phyloP scores from a whole-genome alignment of 257 asterid species.

The Nicotiana sylvestris region DNA sequence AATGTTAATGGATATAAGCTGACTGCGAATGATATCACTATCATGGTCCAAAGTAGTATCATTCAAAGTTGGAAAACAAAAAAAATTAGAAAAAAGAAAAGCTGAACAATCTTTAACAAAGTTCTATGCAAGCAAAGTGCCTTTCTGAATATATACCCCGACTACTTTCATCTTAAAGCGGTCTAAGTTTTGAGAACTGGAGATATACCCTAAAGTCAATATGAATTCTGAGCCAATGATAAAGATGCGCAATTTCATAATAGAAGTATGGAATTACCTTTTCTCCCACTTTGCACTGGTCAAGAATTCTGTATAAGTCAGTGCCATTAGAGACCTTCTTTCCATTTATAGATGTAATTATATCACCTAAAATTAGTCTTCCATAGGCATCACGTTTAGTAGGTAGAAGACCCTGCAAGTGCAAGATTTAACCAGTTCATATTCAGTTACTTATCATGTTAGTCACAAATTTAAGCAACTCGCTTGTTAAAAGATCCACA shows the following conservation, averaged over 20 bases:
- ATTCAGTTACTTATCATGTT: background rate
- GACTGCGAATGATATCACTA: too few species aligned
- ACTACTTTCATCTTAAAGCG: background rate
- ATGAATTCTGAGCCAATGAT: background rate
- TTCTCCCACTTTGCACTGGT: conserved; percentile 93
- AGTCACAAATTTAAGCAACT: background rate
- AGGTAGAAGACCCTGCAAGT: conserved; percentile 76
- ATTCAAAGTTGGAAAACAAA: too few species aligned
- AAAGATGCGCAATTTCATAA: background rate
- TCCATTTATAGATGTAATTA: conserved; percentile 89
- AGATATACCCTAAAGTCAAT: background rate
- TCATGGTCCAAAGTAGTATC: too few species aligned
- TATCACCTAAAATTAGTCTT: conserved; percentile 83
- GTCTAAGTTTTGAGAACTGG: background rate
- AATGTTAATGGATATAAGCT: background rate
- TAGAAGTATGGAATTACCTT: conserved; percentile 39
- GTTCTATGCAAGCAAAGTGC: background rate
- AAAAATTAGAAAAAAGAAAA: too few species aligned
- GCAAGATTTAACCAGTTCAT: conserved; percentile 12
- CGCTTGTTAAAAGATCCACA: background rate
- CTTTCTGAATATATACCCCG: background rate
- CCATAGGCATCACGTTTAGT: conserved; percentile 94
- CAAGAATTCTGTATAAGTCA: conserved; percentile 92
- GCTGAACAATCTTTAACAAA: background rate
- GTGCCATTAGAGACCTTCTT: conserved; percentile 81